Evolutionary conservation across 1,139 yeast genomes (phyloP).

Genomic region (Magnusiomyces tetraspermus): DNA sequence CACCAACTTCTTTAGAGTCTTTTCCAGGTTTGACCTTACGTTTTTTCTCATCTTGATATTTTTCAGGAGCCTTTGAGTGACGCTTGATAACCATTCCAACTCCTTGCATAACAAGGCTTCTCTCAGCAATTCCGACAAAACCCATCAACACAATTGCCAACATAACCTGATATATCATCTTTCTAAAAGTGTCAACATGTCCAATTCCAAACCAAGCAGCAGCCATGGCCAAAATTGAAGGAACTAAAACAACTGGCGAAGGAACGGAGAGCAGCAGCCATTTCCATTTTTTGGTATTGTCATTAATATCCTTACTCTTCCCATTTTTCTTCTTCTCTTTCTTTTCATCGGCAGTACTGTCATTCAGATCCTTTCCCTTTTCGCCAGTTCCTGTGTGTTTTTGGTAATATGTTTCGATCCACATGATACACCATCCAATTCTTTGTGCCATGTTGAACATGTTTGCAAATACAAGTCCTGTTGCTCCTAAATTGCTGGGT

Average conservation of each 20-base stretch:
- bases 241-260: not conserved
- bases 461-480: slow-evolving; percentile 37
- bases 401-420: slow-evolving; percentile 24
- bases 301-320: too few species aligned
- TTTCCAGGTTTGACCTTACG: too few species aligned
- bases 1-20: too few species aligned
- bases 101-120: not conserved
- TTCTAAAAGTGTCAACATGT: not conserved
- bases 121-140: not conserved
- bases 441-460: slow-evolving; percentile 34
- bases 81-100: not conserved
- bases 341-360: too few species aligned
- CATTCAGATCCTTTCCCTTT: too few species aligned
- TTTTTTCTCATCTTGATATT: too few species aligned
- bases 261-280: not conserved
- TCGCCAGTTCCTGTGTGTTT: too few species aligned
- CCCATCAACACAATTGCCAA: not conserved
- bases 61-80: too few species aligned
- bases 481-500: slow-evolving; percentile 31
- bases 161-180: not conserved
- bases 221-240: not conserved
- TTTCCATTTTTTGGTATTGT: too few species aligned
- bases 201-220: not conserved
- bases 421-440: slow-evolving; percentile 31
- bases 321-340: too few species aligned